These are phyloP conservation scores for Ustanciosporium gigantosporum DNA, from an alignment of 1,284 basidiomycete species.

Conservation along the genomic window DNA sequence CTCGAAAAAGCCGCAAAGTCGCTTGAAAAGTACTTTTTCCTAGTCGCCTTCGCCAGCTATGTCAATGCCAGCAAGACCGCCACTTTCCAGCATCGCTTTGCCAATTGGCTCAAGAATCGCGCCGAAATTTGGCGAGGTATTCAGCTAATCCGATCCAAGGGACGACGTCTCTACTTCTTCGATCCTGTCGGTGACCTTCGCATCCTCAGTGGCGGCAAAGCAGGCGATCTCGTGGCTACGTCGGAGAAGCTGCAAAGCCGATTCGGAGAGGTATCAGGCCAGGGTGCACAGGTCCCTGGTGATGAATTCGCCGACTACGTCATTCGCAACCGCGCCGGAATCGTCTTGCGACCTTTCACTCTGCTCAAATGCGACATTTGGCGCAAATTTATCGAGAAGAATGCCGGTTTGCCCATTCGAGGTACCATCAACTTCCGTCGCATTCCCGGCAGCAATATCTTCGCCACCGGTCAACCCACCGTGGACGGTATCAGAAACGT, in stretches of 20 bases:
- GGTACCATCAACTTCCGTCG: slow-evolving; percentile 94
- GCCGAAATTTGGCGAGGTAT: slow-evolving; percentile 83
- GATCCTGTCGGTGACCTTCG: slow-evolving; percentile 58
- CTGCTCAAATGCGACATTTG: slow-evolving; percentile 60
- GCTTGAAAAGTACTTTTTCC: slow-evolving; percentile 77
- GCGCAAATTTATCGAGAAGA: slow-evolving; percentile 50
- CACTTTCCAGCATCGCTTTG: slow-evolving; percentile 74
- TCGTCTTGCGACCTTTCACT: slow-evolving; percentile 55
- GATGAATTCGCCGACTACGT: slow-evolving; percentile 61
- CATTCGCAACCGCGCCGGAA: slow-evolving; percentile 56
- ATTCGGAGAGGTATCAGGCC: slow-evolving; percentile 33
- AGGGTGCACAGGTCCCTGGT: slow-evolving; percentile 48
- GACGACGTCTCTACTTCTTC: slow-evolving; percentile 55
- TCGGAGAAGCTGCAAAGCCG: slow-evolving; percentile 35
- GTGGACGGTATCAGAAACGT: slow-evolving; percentile 86
- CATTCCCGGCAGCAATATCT: slow-evolving; percentile 77
- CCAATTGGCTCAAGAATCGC: slow-evolving; percentile 80
- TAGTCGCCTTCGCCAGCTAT: slow-evolving; percentile 90
- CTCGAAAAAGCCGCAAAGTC: slow-evolving; percentile 57
- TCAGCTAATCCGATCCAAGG: slow-evolving; percentile 40
- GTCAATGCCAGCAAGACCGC: slow-evolving; percentile 73
- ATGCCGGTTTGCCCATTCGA: slow-evolving; percentile 65
- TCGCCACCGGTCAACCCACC: slow-evolving; percentile 77
- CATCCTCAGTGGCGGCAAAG: slow-evolving; percentile 41
- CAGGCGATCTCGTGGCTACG: slow-evolving; percentile 36